These are phyloP conservation scores for Angomonas ambiguus DNA, from an alignment of 208 protist genomes.

Conservation along the genomic window DNA sequence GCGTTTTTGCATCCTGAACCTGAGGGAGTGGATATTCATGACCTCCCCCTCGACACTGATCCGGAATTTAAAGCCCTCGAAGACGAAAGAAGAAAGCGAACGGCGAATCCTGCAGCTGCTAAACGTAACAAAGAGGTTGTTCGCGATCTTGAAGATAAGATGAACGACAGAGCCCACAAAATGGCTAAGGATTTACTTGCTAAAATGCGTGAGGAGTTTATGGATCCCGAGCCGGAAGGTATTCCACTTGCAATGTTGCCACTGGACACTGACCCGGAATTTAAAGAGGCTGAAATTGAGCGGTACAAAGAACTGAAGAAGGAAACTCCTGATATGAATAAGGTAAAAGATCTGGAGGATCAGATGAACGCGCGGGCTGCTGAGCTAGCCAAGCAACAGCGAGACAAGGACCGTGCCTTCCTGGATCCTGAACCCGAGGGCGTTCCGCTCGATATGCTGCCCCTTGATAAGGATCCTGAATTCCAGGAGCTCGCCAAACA, in stretches of 20 bases:
- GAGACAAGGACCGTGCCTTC: conserved; percentile 57
- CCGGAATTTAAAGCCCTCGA: conserved; percentile 72
- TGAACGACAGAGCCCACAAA: conserved; percentile 32
- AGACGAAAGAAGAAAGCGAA: conserved; percentile 47
- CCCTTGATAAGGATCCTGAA: conserved; percentile 46
- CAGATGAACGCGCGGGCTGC: conserved; percentile 49
- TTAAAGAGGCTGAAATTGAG: conserved; percentile 72
- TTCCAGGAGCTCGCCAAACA: conserved; percentile 70
- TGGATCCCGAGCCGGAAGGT: conserved; percentile 70
- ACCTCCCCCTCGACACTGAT: conserved; percentile 76
- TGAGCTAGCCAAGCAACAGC: conserved; percentile 32
- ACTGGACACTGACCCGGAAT: conserved; percentile 71
- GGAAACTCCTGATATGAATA: conserved; percentile 26
- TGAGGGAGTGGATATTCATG: conserved; percentile 63
- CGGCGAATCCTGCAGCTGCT: conserved; percentile 48
- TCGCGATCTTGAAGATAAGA: conserved; percentile 52
- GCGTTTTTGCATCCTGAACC: conserved; percentile 75
- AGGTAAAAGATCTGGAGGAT: conserved; percentile 39
- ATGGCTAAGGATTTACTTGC: conserved; percentile 35
- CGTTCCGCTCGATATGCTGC: conserved; percentile 60
- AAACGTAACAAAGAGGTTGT: conserved; percentile 72
- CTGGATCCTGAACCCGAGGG: conserved; percentile 70
- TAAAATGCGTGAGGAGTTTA: conserved; percentile 50
- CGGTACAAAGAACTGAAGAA: conserved; percentile 60
- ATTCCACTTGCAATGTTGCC: conserved; percentile 57